Evolutionary conservation across 805 yeast genomes (phyloP), one percentile per base, ranked within the genome.

Genomic region (Saccharomycopsis sp.): DNA sequence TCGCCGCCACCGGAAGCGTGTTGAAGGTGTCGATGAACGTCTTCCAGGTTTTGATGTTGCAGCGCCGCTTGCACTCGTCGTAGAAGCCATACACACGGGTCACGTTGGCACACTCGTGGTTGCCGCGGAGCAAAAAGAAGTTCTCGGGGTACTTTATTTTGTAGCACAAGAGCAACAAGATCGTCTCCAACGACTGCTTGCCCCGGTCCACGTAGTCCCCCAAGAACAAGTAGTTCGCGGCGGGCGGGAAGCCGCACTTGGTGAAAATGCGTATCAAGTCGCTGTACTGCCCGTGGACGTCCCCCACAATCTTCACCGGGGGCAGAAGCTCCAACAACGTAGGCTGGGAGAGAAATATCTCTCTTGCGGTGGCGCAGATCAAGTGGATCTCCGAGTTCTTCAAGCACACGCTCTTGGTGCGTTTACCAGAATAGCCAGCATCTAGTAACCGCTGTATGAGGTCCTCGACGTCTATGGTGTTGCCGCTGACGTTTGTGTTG

Each of bases 141-240:
- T 92, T 92, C 67, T 94, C 97, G 0, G 99, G 98, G 67, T 91
- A 92, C 71, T 92, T 92, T 71, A 94, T 91, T 71, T 94, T 94
- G 75, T 90, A 94, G 71, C 97, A 91, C 55, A 94, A 76, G 60
- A 94, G 75, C 53, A 94, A 75, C 61, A 92, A 74, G 21, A 94
- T 91, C 0, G 99, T 94, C 70, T 94, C 99, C 58, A 94, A 75
- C 2, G 95, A 86, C 73, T 94, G 99, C 71, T 94, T 94, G 58
- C 99, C 99, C 64, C 99, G 80, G 73, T 94, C 99, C 52, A 94
- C 99, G 71, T 94, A 94, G 73, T 94, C 99, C 29, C 99, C 99
- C 52, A 94, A 73, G 66, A 94, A 92, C 64, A 94, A 74, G 72
- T 91, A 94, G 71, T 94, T 94, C 14, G 97, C 83, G 61, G 87